A percentile compares a stretch with the other conserved stretches of the same genome.
Evolutionary conservation across 768 basidiomycete genomes (phyloP).

Genomic region (Boletus edulis): DNA sequence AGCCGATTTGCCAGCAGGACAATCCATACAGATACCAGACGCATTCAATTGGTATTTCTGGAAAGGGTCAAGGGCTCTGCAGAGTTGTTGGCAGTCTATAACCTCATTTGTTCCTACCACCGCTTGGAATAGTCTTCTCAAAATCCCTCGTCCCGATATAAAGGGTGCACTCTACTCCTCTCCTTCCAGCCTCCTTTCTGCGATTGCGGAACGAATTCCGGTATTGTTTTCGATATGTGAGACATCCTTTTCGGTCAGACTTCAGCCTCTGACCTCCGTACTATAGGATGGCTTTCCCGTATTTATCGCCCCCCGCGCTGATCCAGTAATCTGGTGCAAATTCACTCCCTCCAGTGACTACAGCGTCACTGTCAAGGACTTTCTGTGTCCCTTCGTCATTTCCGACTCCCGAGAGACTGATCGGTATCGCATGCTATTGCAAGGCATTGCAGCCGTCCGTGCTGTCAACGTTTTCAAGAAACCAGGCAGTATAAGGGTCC

Average conservation of each 20-base stretch:
- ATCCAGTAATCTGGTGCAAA: not conserved
- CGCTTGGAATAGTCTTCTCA: not conserved
- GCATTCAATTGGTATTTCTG: slow-evolving; percentile 1
- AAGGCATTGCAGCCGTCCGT: not conserved
- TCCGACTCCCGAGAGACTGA: not conserved
- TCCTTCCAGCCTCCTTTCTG: not conserved
- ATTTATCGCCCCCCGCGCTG: not conserved
- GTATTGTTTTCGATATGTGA: not conserved
- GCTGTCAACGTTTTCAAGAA: no score
- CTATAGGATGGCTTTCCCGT: not conserved
- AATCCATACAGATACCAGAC: no score
- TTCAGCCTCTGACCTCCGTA: not conserved
- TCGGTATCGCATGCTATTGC: not conserved
- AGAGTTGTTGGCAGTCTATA: no score
- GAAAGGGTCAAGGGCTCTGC: no score
- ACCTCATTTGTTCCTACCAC: no score
- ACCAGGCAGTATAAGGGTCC: no score
- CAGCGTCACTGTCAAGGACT: not conserved
- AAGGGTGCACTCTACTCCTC: no score
- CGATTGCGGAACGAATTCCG: not conserved
- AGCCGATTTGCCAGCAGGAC: not conserved
- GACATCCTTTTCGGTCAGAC: not conserved
- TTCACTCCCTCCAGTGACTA: not conserved
- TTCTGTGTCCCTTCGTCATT: not conserved
- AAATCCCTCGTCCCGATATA: not conserved